These are phyloP conservation scores for Paraphoma sp. DNA, from an alignment of 2,329 filamentous ascomycete species.

Conservation along the genomic window DNA sequence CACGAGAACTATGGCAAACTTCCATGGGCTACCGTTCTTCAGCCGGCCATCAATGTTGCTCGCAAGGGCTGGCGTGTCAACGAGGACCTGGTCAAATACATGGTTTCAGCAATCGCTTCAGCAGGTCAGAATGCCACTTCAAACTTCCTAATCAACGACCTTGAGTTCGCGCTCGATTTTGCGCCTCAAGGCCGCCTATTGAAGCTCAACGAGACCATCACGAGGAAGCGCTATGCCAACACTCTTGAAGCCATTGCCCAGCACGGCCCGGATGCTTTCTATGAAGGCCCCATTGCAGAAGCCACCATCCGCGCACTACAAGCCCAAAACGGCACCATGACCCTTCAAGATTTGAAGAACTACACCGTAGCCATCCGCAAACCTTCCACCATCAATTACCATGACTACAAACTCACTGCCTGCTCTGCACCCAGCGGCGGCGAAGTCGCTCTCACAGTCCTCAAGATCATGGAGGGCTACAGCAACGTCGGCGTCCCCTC, in stretches of 20 bases:
- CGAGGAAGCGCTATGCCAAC: conserved; percentile 78
- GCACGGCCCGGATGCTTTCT: conserved; percentile 76
- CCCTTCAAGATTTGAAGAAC: conserved; percentile 74
- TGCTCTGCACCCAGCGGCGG: conserved; percentile 81
- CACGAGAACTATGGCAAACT: conserved; percentile 72
- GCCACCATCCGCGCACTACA: conserved; percentile 75
- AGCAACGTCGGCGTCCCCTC: conserved; percentile 64
- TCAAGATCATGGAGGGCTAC: conserved; percentile 87
- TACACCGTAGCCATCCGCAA: conserved; percentile 74
- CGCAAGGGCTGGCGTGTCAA: conserved; percentile 65
- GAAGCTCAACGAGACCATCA: conserved; percentile 77
- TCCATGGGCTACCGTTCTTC: conserved; percentile 67
- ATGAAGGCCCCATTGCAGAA: conserved; percentile 74
- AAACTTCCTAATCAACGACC: conserved; percentile 77
- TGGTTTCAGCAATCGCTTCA: conserved; percentile 58
- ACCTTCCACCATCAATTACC: conserved; percentile 61
- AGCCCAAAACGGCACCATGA: conserved; percentile 81
- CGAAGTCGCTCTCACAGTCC: conserved; percentile 72
- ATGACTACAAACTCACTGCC: conserved; percentile 73
- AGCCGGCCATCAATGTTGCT: conserved; percentile 77
- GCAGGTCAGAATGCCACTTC: conserved; percentile 37
- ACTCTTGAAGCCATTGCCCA: conserved; percentile 80
- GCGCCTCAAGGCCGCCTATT: conserved; percentile 80
- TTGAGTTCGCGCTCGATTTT: conserved; percentile 86
- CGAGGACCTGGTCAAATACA: conserved; percentile 76